phyloP scores from a whole-genome alignment of 176 grass and related monocot genomes.

The Carex littledalei region DNA sequence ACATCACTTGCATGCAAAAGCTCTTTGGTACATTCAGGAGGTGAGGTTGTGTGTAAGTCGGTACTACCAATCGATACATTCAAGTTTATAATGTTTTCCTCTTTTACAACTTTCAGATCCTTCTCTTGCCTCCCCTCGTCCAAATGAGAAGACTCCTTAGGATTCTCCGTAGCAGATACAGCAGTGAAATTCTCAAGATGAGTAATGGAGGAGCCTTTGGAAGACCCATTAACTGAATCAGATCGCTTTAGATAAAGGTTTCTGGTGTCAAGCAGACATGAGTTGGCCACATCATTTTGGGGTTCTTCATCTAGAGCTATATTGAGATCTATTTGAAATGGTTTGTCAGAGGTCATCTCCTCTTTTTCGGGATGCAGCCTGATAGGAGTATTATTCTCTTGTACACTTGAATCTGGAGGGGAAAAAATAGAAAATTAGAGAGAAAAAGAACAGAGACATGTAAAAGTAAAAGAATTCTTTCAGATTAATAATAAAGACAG shows the following conservation, averaged over 20 bases:
- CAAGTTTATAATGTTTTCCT: conserved; percentile 39
- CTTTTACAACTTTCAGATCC: conserved; percentile 20
- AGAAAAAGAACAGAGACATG: neutral
- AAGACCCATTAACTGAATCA: conserved; percentile 40
- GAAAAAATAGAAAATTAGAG: neutral
- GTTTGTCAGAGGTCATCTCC: conserved; percentile 25
- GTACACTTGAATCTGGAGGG: neutral
- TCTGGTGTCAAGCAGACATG: conserved; percentile 25
- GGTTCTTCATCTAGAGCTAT: conserved; percentile 59
- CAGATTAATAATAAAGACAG: neutral
- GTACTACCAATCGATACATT: conserved; percentile 43
- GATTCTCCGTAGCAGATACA: conserved; percentile 27
- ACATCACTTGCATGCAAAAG: conserved; percentile 12
- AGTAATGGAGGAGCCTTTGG: conserved; percentile 50
- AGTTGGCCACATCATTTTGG: conserved; percentile 6
- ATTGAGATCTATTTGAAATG: conserved; percentile 67
- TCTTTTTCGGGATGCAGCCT: conserved; percentile 32
- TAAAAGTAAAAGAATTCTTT: neutral
- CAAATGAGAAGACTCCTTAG: conserved; percentile 6
- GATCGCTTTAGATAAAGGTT: conserved; percentile 30
- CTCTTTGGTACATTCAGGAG: conserved; percentile 4
- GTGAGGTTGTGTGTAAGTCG: conserved; percentile 28
- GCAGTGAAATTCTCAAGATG: neutral
- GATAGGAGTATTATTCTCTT: conserved; percentile 21
- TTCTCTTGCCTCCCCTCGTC: conserved; percentile 23